Conservation (phyloP, 2,329 filamentous ascomycete genomes). For the Epicoccum sorghinum region DNA sequence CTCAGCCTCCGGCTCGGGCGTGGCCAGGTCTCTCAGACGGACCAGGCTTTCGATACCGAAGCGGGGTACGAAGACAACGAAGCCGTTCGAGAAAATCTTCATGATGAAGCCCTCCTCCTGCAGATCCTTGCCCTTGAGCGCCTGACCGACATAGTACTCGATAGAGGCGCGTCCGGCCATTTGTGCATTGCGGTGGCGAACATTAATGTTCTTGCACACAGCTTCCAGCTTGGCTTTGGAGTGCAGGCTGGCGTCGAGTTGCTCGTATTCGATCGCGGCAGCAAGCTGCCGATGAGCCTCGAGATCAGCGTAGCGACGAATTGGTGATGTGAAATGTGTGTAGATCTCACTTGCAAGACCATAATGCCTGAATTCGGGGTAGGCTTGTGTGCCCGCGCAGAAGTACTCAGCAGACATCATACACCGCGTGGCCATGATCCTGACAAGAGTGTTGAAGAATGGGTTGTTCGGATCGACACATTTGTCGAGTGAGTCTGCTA, state of each 20-base stretch:
- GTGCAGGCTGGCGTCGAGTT: constrained; percentile 79
- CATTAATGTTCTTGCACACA: constrained; percentile 98
- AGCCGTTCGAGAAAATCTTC: constrained; percentile 96
- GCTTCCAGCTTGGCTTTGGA: constrained; percentile 85
- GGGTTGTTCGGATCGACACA: constrained; percentile 82
- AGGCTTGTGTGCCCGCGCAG: constrained; percentile 88
- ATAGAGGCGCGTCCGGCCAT: constrained; percentile 92
- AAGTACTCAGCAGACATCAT: constrained; percentile 99
- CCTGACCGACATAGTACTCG: constrained; percentile 97
- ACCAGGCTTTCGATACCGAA: constrained; percentile 97
- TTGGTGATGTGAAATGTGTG: constrained; percentile 97
- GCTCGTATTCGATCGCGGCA: constrained; percentile 91
- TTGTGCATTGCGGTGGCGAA: constrained; percentile 95
- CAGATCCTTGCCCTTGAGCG: constrained; percentile 75
- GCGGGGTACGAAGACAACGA: constrained; percentile 92
- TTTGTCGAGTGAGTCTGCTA: constrained; percentile 87
- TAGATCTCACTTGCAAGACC: constrained; percentile 96
- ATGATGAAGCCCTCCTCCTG: constrained; percentile 96
- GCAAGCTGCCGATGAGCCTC: constrained; percentile 93
- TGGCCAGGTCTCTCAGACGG: constrained; percentile 79
- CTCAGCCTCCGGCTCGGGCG: constrained; percentile 74
- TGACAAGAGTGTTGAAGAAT: constrained; percentile 98
- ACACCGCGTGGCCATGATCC: constrained; percentile 96
- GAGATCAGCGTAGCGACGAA: constrained; percentile 96
- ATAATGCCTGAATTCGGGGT: constrained; percentile 95